phyloP scores from a whole-genome alignment of 2,329 filamentous ascomycete species.

The Aspergillus ibericus region DNA sequence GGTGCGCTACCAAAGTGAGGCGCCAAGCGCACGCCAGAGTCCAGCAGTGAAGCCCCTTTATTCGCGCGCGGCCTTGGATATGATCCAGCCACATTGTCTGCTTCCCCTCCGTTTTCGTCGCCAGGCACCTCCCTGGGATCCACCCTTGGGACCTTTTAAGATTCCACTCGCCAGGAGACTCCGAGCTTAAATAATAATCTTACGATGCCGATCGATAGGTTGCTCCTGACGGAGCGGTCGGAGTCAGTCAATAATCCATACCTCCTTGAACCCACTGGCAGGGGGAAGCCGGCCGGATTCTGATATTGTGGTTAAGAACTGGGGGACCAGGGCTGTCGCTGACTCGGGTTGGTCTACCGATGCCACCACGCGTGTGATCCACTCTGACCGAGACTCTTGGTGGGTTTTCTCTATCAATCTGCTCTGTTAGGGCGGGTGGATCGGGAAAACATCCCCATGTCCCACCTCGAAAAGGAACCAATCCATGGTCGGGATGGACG shows the following conservation, averaged over 20 bases:
- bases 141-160: neutral
- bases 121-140: neutral
- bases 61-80: constrained; percentile 7
- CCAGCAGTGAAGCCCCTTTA: constrained; percentile 12
- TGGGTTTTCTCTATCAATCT: constrained; percentile 15
- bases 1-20: constrained; percentile 23
- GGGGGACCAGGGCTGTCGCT: constrained; percentile 2
- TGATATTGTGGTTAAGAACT: neutral
- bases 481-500: neutral
- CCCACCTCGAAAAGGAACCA: constrained; percentile 9
- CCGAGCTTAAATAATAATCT: constrained; percentile 11
- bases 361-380: constrained; percentile 9
- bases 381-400: constrained; percentile 4
- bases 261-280: constrained; percentile 1
- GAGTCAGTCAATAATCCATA: neutral
- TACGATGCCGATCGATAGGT: neutral
- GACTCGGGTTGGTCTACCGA: constrained; percentile 4
- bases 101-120: neutral
- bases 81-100: constrained; percentile 10
- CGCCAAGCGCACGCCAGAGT: constrained; percentile 16
- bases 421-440: constrained; percentile 9
- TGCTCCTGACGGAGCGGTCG: neutral
- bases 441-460: constrained; percentile 8
- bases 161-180: neutral
- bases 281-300: neutral